Evolutionary conservation across 306 rosid genomes (phyloP).

Genomic region (Quercus berberidifolia): DNA sequence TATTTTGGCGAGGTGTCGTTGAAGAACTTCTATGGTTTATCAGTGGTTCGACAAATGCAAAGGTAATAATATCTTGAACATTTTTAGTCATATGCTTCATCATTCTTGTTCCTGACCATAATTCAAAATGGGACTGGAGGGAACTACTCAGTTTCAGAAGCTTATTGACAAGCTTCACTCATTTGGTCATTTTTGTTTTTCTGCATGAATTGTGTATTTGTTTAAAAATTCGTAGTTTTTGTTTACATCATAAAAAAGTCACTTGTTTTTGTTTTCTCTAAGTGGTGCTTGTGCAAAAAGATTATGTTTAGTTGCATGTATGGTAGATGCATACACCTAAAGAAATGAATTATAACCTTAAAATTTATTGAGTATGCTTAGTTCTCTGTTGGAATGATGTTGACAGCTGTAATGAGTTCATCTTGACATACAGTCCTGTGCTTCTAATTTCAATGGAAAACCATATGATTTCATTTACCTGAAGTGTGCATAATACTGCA

Average conservation of each 20-base stretch:
- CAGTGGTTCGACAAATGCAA: conserved; percentile 94
- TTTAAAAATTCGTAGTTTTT: neutral
- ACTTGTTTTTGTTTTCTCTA: neutral
- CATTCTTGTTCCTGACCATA: neutral
- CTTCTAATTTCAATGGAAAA: neutral
- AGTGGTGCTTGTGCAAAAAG: neutral
- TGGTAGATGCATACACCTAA: too few species aligned
- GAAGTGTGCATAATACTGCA: neutral
- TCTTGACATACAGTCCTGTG: neutral
- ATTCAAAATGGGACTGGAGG: neutral
- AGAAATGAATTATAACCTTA: neutral
- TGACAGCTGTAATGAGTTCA: neutral
- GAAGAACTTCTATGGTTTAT: conserved; percentile 99
- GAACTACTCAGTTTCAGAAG: neutral
- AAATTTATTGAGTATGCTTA: neutral
- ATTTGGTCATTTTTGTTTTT: neutral
- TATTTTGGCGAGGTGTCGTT: conserved; percentile 97
- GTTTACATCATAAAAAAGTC: neutral
- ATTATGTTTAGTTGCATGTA: neutral
- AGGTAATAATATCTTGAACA: conserved; percentile 44
- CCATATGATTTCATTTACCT: neutral
- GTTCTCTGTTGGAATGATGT: neutral
- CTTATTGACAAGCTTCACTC: neutral
- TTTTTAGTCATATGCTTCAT: neutral
- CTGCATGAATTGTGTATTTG: neutral